Evolutionary conservation across 768 basidiomycete genomes (phyloP), one percentile per base, ranked within the genome.

Genomic region (Phaffia australis): DNA sequence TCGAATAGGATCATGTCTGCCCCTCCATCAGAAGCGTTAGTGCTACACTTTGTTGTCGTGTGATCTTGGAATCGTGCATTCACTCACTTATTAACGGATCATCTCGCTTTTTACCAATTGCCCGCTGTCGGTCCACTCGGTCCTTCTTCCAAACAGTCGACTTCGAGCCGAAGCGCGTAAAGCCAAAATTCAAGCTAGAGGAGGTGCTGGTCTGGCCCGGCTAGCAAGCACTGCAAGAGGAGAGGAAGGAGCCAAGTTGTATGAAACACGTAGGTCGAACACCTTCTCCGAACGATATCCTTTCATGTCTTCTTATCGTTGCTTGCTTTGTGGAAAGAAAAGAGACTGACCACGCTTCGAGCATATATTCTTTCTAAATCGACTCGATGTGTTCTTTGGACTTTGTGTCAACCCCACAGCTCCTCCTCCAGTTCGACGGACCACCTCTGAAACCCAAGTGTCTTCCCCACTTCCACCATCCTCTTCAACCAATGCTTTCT

Each of bases 101-200:
- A 42, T 42, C 35, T 42, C 35, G 11, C 57, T 46, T 35, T 23
- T 16, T 51, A 15, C 27, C 51, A 3, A 9, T 14, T 8, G 2
- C 19, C 25, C 27, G 18, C 7, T 15, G 9, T 51, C 50, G 4
- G n/a, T 50, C 16, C n/a, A 23, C 9, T 18, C 6, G 27, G 54
- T 27, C 30, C 25, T 29, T 16, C 35, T 27, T 8, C 7, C 21
- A 30, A 42, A 7, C 9, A 66, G 66, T 32, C 66, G 67, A 6
- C 58, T 64, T 5, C 57, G 62, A 23, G 62, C 67, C 4, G 67
- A 69, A 3, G 67, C 67, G 8, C 67, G 67, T 29, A 69, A 69
- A 27, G 67, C 67, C n/a, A 69, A 64, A 52, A 69, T 69, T 48
- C 67, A 69, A 29, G 67, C 67, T 25, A 62, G 67, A 23, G 67